A percentile compares a stretch with the other conserved stretches of the same genome.
Evolutionary conservation across 2,329 filamentous ascomycete species (phyloP).

Genomic region (Neocucurbitaria cava): DNA sequence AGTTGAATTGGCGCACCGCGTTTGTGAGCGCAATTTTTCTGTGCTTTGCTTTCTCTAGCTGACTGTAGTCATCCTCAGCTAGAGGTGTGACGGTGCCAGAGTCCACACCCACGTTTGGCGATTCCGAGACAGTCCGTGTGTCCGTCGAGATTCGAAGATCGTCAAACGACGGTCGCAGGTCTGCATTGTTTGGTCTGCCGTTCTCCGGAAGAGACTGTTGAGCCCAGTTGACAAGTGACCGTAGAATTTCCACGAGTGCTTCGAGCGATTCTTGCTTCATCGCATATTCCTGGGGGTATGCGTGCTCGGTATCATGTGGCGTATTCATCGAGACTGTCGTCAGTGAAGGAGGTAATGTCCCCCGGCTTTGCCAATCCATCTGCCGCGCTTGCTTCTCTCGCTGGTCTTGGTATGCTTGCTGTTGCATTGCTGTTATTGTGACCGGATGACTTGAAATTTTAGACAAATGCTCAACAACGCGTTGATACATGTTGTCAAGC

Average conservation of each 20-base stretch:
- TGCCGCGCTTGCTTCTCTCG: slow-evolving; percentile 66
- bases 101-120: slow-evolving; percentile 64
- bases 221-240: slow-evolving; percentile 93
- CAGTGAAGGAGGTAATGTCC: slow-evolving; percentile 85
- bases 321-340: slow-evolving; percentile 76
- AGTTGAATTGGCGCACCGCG: slow-evolving; percentile 92
- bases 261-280: slow-evolving; percentile 91
- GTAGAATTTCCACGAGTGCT: slow-evolving; percentile 83
- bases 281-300: slow-evolving; percentile 86
- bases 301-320: slow-evolving; percentile 65
- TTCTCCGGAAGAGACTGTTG: slow-evolving; percentile 66
- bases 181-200: slow-evolving; percentile 50
- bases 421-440: slow-evolving; percentile 74
- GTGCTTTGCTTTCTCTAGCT: slow-evolving; percentile 94
- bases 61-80: slow-evolving; percentile 85
- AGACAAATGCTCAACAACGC: slow-evolving; percentile 90
- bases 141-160: slow-evolving; percentile 79
- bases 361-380: slow-evolving; percentile 84
- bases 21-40: slow-evolving; percentile 91
- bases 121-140: slow-evolving; percentile 65
- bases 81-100: slow-evolving; percentile 51
- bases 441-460: slow-evolving; percentile 83
- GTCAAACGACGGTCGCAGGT: slow-evolving; percentile 62
- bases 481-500: slow-evolving; percentile 96
- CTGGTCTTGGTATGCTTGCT: slow-evolving; percentile 86